Evolutionary conservation across 1,139 yeast genomes (phyloP).

Genomic region (Saccharomyces hybrid): DNA sequence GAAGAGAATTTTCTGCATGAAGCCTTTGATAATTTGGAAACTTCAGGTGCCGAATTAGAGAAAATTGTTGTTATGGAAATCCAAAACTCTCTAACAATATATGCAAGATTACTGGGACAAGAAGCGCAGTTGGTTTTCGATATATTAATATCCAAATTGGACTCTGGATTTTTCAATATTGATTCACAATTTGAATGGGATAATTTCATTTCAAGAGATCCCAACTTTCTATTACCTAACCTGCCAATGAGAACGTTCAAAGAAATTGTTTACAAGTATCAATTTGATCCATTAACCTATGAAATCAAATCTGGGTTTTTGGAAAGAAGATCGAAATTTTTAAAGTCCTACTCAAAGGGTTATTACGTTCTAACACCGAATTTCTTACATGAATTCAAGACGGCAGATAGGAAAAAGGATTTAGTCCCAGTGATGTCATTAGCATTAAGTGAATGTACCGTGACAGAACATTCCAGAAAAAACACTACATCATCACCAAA

Average conservation of each 20-base stretch:
- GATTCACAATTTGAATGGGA: slow-evolving; percentile 86
- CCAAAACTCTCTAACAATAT: slow-evolving; percentile 68
- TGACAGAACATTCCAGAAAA: slow-evolving; percentile 72
- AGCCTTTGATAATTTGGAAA: slow-evolving; percentile 77
- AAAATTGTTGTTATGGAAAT: slow-evolving; percentile 78
- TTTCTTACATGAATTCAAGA: slow-evolving; percentile 82
- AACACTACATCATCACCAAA: neutral
- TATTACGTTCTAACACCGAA: slow-evolving; percentile 87
- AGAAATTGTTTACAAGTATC: slow-evolving; percentile 58
- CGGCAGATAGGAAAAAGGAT: slow-evolving; percentile 73
- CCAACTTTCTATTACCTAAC: slow-evolving; percentile 68
- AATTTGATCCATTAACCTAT: slow-evolving; percentile 59
- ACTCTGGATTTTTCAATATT: slow-evolving; percentile 64
- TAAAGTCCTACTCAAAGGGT: slow-evolving; percentile 80
- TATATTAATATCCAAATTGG: slow-evolving; percentile 56
- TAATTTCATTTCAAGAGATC: slow-evolving; percentile 62
- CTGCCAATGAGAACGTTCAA: slow-evolving; percentile 59
- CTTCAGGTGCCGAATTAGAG: slow-evolving; percentile 81
- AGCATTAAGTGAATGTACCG: slow-evolving; percentile 69
- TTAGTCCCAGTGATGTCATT: slow-evolving; percentile 78
- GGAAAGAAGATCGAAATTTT: slow-evolving; percentile 82
- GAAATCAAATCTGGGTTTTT: slow-evolving; percentile 72
- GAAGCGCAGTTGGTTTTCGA: slow-evolving; percentile 64
- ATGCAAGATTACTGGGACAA: slow-evolving; percentile 56
- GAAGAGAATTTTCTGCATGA: slow-evolving; percentile 84